Evolutionary conservation across 1,284 basidiomycete species (phyloP), one percentile per base, ranked within the genome.

Genomic region (Stereum hirsutum): DNA sequence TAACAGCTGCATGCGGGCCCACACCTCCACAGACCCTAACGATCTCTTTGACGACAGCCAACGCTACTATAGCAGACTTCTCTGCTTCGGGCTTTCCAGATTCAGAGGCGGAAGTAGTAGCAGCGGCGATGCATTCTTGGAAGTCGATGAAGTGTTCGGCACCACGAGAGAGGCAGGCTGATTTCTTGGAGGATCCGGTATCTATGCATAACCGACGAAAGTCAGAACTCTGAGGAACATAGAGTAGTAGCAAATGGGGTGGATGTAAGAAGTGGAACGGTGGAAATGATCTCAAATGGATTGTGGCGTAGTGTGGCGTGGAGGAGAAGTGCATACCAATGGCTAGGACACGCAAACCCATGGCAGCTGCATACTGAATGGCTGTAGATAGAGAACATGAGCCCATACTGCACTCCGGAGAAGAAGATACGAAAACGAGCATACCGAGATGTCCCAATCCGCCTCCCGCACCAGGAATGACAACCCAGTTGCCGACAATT

Each of bases 141-240:
- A 86, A 87, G 63, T 89, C 84, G 48, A 89, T 59, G 69, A 76
- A 88, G 49, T 66, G 71, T 53, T 83, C 75, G 2, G 82, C 81
- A 8, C 84, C 86, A 40, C 85, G 72, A 31, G 60, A 52, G 42
- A 72, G 50, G 50, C 68, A 74, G n/a, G 86, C 61, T 27, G 72
- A 61, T 45, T 72, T 71, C 65, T 89, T 89, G 30, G 68, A 72
- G 12, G 69, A 72, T 25, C 83, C 83, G 3, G 74, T 80, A 54
- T 85, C 76, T 75, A 32, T n/a, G 19, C 25, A 17, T 35, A 19
- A 6, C 15, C 27, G n/a, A 19, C 11, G n/a, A 23, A 7, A 4
- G 28, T 35, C 7, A 26, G 6, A 27, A 8, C 27, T 15, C 15
- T n/a, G 20, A 43, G 34, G 27, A 20, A 20, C 17, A n/a, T 25